These are phyloP conservation scores for Apiospora sp. DNA, from an alignment of 2,329 filamentous ascomycete species.

Conservation along the genomic window DNA sequence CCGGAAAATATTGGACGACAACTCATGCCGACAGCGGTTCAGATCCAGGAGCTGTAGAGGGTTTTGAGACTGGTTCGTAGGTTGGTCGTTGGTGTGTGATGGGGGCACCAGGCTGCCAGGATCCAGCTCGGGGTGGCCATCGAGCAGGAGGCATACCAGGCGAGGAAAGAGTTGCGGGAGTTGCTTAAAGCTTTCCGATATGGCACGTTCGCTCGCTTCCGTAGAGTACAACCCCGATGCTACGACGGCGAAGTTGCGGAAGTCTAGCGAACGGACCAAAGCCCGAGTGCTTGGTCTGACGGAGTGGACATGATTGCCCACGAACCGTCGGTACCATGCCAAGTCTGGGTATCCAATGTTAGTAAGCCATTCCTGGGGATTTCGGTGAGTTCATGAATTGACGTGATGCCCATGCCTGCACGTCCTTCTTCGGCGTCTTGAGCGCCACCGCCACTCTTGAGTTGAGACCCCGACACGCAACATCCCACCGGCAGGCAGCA, in stretches of 20 bases:
- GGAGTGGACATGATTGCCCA: slow-evolving; percentile 47
- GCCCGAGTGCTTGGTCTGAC: slow-evolving; percentile 49
- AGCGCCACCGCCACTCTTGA: background rate
- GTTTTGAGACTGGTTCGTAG: slow-evolving; percentile 24
- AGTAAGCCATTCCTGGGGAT: slow-evolving; percentile 1
- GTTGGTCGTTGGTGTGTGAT: background rate
- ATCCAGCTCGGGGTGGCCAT: slow-evolving; percentile 55
- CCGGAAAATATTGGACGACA: slow-evolving; percentile 51
- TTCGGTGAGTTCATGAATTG: background rate
- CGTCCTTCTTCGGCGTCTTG: background rate
- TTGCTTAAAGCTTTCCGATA: slow-evolving; percentile 50
- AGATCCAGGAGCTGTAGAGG: slow-evolving; percentile 55
- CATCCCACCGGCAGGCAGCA: background rate
- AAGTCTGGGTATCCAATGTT: slow-evolving; percentile 49
- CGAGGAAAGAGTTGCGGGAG: slow-evolving; percentile 52
- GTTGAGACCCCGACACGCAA: background rate
- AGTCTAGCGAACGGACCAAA: slow-evolving; percentile 58
- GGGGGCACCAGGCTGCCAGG: slow-evolving; percentile 44
- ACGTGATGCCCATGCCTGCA: background rate
- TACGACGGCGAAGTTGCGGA: slow-evolving; percentile 51
- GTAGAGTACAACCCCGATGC: slow-evolving; percentile 51
- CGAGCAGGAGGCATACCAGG: slow-evolving; percentile 56
- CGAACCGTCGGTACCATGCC: slow-evolving; percentile 57
- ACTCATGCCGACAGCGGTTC: slow-evolving; percentile 47
- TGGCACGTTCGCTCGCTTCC: slow-evolving; percentile 46